Base-by-base conservation (phyloP, 1,284 basidiomycete species). In the Fomitiporia mediterranea region DNA sequence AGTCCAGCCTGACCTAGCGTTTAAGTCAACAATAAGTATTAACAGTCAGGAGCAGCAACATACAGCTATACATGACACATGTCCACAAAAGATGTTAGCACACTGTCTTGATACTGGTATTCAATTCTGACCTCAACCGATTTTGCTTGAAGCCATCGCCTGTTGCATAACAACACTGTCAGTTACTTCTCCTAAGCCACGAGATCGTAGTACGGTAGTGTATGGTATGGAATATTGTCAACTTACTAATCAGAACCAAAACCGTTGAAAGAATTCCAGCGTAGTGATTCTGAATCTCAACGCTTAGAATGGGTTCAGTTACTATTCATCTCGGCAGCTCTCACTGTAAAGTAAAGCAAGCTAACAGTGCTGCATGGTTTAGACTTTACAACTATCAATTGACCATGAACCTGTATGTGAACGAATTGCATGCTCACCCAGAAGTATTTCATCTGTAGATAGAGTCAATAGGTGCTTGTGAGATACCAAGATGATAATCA, bases 371-470 rank as follows among this genome's bases (percentile, higher is more conserved):
- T 50, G 17, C 11, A 27, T 7, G 49, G 49, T 21, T 2, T 13
- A 8, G 17, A 38, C 34, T 6, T 21, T 6, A 6, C 13, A 2
- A 28, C 8, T n/a, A n/a, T 30, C n/a, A n/a, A n/a, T n/a, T n/a
- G n/a, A 30, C 46, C n/a, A n/a, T n/a, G n/a, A 28, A n/a, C n/a
- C n/a, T n/a, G n/a, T n/a, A n/a, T n/a, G n/a, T n/a, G 13, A 15
- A 28, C 11, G 23, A 2, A 34, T 23, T 30, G 3, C 17, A 2
- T 23, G 27, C 49, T 4, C 25, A 51, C 49, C 49, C 49, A 51
- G 21, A 51, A 51, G 39, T 51, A 39, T 25, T 39, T 37, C 13
- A 51, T 21, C 49, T 51, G 34, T n/a, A 38, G 11, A 4, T 11
- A 28, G 15, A 9, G 17, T 47, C 30, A 34, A 5, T 13, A 13